These are phyloP conservation scores for Aspergillus amoenus DNA, from an alignment of 2,329 filamentous ascomycete genomes.

Conservation along the genomic window DNA sequence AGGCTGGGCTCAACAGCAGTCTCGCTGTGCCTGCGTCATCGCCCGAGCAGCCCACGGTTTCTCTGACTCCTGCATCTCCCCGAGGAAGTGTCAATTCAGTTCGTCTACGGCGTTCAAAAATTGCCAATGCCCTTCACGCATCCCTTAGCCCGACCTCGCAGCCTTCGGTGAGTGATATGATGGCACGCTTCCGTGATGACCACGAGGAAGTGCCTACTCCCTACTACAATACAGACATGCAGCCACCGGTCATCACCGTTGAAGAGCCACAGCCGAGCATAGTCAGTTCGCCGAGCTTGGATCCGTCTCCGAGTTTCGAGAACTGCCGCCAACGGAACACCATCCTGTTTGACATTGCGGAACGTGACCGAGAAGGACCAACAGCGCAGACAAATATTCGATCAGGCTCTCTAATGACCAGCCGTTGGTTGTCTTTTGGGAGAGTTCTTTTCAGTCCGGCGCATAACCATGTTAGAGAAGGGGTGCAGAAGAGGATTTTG, in stretches of 20 bases:
- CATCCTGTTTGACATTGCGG: constrained; percentile 39
- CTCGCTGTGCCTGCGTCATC: constrained; percentile 13
- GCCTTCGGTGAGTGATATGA: constrained; percentile 54
- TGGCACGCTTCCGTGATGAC: constrained; percentile 49
- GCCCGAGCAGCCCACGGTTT: constrained; percentile 24
- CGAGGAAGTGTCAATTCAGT: constrained; percentile 36
- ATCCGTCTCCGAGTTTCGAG: constrained; percentile 25
- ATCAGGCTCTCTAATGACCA: constrained; percentile 52
- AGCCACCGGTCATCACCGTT: constrained; percentile 20
- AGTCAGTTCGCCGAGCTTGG: constrained; percentile 26
- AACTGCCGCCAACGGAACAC: constrained; percentile 34
- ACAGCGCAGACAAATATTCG: constrained; percentile 47
- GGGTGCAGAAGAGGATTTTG: constrained; percentile 45
- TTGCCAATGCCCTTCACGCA: constrained; percentile 51
- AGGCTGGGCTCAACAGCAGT: constrained; percentile 33
- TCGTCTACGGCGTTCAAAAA: constrained; percentile 50
- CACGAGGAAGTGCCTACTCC: constrained; percentile 22
- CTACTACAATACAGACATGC: constrained; percentile 18
- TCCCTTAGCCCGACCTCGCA: constrained; percentile 52
- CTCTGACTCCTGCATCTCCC: constrained; percentile 23
- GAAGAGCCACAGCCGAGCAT: constrained; percentile 27
- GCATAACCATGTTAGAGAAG: constrained; percentile 44
- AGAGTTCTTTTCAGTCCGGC: constrained; percentile 52
- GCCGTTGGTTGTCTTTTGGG: constrained; percentile 52
- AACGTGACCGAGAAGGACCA: constrained; percentile 42